Evolutionary conservation across 768 basidiomycete genomes (phyloP).

Genomic region (Neoboletus brunneissimus): DNA sequence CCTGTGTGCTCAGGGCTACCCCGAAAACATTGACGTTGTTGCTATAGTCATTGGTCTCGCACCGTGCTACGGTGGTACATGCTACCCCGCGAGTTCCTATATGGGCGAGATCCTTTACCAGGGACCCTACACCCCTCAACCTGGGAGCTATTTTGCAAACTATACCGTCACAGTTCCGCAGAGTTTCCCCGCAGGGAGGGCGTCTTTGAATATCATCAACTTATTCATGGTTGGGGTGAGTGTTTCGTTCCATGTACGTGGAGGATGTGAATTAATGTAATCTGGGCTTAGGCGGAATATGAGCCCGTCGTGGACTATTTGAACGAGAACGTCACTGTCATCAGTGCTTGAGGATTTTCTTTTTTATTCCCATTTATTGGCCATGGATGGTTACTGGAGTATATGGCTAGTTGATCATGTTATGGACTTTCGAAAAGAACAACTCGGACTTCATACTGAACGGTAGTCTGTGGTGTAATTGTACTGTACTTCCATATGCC

Average conservation of each 20-base stretch:
- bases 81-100: conserved; percentile 20
- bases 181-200: conserved; percentile 24
- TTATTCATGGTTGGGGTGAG: conserved; percentile 41
- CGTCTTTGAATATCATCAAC: conserved; percentile 38
- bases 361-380: neutral
- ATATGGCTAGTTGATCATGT: neutral
- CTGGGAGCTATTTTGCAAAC: conserved; percentile 26
- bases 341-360: neutral
- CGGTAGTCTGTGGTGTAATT: neutral
- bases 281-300: conserved; percentile 8
- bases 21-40: conserved; percentile 26
- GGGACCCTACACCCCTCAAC: conserved; percentile 30
- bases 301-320: conserved; percentile 19
- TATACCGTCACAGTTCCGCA: conserved; percentile 33
- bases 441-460: neutral
- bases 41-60: conserved; percentile 34
- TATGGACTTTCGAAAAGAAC: neutral
- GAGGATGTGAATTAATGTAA: neutral
- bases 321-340: conserved; percentile 20
- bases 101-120: conserved; percentile 36
- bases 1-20: conserved; percentile 10
- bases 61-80: conserved; percentile 21
- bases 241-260: neutral
- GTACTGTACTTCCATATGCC: neutral
- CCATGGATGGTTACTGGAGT: neutral